phyloP scores from a whole-genome alignment of 768 basidiomycete genomes.

The Megacollybia marginata region DNA sequence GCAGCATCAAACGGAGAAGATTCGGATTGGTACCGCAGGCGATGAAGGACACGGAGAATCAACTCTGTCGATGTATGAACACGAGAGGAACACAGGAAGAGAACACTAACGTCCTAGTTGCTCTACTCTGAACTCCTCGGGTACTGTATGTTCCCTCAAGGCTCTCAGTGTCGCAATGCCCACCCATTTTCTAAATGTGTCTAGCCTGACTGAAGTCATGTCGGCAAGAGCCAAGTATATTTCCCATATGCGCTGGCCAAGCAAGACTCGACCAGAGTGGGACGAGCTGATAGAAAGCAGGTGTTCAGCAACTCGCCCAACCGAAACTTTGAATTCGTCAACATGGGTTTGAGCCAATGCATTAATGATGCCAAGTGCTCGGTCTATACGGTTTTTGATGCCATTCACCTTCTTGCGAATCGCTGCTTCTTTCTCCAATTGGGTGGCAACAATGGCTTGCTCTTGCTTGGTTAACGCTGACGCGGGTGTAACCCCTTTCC shows the following conservation, averaged over 20 bases:
- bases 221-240: too few species aligned
- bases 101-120: conserved; percentile 47
- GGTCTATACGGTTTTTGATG: conserved; percentile 47
- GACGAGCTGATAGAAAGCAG: too few species aligned
- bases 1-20: conserved; percentile 77
- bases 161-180: conserved; percentile 81
- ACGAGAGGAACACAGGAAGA: background rate
- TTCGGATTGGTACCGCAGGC: conserved; percentile 74
- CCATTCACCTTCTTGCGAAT: conserved; percentile 53
- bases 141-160: conserved; percentile 56
- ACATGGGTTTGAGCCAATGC: conserved; percentile 47
- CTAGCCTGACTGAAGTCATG: conserved; percentile 33
- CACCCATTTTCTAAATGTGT: conserved; percentile 59
- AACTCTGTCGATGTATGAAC: conserved; percentile 41
- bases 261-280: too few species aligned
- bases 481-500: conserved; percentile 15
- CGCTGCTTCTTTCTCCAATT: conserved; percentile 71
- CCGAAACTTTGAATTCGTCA: conserved; percentile 22
- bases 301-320: too few species aligned
- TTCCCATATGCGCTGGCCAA: too few species aligned
- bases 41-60: conserved; percentile 78
- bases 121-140: conserved; percentile 68
- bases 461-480: conserved; percentile 73
- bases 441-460: conserved; percentile 73
- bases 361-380: conserved; percentile 64